Base-by-base conservation (phyloP, 1,284 basidiomycete genomes). In the Ganoderma lingzhi region DNA sequence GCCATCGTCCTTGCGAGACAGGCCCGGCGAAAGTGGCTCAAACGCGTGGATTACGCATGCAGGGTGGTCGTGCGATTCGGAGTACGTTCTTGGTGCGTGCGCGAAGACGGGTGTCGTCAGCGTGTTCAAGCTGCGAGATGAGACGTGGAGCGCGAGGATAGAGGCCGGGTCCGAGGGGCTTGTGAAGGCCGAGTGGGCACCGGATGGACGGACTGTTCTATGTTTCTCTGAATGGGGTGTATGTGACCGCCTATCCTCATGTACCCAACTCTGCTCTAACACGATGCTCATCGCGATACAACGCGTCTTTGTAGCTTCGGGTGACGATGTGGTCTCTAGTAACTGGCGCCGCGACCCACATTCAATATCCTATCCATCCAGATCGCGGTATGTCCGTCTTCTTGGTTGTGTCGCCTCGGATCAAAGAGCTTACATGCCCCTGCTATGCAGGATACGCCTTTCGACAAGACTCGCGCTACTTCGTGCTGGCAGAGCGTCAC, bases 191-290 rank as follows among this genome's bases (percentile, higher is more conserved):
- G 93, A 96, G 77, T 97, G 95, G 95, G 93, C 92, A 0, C 92
- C 91, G 2, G 92, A 93, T 74, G 93, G 93, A 9, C 85, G 93
- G 55, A 89, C 89, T 19, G 84, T 96, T 3, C 80, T 96, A n/a
- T 95, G 93, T 73, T 96, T 95, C 80, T 94, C 93, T 3, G 93
- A 96, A 73, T 93, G 93, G 90, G 92, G 91, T 73, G 95, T 96
- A 81, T 83, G 94, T 88, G 32, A 62, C 35, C 32, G 37, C 63
- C 53, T 53, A 9, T 17, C n/a, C 37, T 42, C 28, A 4, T 8
- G 10, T 15, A 4, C 4, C 14, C 23, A 28, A 6, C 15, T 17
- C 39, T 5, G 15, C 59, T 60, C 53, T 28, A 60, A 28, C n/a
- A 17, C 1, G 39, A 28, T 60, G 37, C 17, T 69, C n/a, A 42